Base-by-base conservation (phyloP, 2,329 filamentous ascomycete species). In the Phoma sp. region DNA sequence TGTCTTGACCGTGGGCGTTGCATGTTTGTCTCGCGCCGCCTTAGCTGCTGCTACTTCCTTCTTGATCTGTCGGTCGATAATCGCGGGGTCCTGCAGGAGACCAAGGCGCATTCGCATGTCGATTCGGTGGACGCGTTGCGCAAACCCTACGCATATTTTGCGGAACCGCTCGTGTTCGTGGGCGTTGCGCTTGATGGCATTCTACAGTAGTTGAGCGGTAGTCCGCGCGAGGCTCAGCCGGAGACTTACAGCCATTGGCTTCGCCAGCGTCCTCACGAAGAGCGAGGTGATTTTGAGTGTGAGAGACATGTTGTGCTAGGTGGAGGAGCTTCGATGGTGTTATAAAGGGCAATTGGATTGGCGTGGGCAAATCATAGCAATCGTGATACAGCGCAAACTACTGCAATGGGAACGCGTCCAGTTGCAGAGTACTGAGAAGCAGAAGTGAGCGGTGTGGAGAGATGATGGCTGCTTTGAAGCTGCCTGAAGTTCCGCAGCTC, bases 61-160 rank as follows among this genome's bases (percentile, higher is more conserved):
- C 39, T 78, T 78, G 44, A 81, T 79, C 62, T 82, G 81, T 25
- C 78, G 74, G 43, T 83, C 79, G 41, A 82, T 81, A 1, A 84
- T 80, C 2, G 84, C 82, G 8, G 79, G 80, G 64, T 88, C 86
- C 62, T 88, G 86, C 2, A 89, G 78, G 5, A 87, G 79, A 21
- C 86, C 86, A 57, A 90, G 77, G 43, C 86, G 83, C 74, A 89
- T 83, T 38, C 85, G 83, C 85, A 90, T 89, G 68, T 90, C 87
- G 57, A 88, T 75, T 43, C 84, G 80, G 71, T 90, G 87, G 29
- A 90, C 80, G 9, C 78, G 74, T 70, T 90, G 87, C 9, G 87
- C 87, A 64, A 88, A 83, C 43, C 76, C 77, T 58, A 89, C 79
- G 67, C 86, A 89, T 57, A 85, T 69, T 41, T 77, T 77, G 41